A percentile compares a stretch with the other conserved stretches of the same genome.
Evolutionary conservation across 352 stramenopile species (phyloP).

Genomic region (Pythium rhizo-oryzae): DNA sequence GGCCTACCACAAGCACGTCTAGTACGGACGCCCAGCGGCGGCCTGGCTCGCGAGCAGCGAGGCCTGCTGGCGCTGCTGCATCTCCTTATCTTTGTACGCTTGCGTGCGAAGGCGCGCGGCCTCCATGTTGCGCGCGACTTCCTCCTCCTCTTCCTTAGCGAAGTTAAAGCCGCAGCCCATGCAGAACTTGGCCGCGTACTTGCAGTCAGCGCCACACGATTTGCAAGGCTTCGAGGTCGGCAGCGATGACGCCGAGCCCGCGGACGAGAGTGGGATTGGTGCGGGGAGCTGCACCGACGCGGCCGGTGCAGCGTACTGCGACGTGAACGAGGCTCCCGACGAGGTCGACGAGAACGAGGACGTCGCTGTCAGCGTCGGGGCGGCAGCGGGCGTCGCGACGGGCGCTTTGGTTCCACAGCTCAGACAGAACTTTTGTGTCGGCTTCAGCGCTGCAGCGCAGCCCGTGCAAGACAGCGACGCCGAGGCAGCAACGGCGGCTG

Average conservation of each 20-base stretch:
- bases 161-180: conserved; percentile 83
- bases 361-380: conserved; percentile 13
- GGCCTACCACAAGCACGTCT: background rate
- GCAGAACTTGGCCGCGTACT: conserved; percentile 80
- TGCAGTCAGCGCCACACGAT: conserved; percentile 71
- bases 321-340: conserved; percentile 29
- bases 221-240: conserved; percentile 62
- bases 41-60: conserved; percentile 73
- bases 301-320: conserved; percentile 39
- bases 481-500: conserved; percentile 18
- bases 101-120: conserved; percentile 55
- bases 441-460: conserved; percentile 59
- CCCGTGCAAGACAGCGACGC: conserved; percentile 34
- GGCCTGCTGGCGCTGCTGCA: conserved; percentile 65
- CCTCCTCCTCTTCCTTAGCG: conserved; percentile 69
- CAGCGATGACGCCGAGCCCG: conserved; percentile 36
- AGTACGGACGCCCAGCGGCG: conserved; percentile 13
- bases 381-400: conserved; percentile 12
- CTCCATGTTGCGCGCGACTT: conserved; percentile 78
- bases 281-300: conserved; percentile 48
- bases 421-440: conserved; percentile 76
- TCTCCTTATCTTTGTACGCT: conserved; percentile 50
- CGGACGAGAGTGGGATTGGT: conserved; percentile 50
- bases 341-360: conserved; percentile 32
- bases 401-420: conserved; percentile 71